phyloP scores from a whole-genome alignment of 257 asterid genomes.

The Solanum chmielewskii region DNA sequence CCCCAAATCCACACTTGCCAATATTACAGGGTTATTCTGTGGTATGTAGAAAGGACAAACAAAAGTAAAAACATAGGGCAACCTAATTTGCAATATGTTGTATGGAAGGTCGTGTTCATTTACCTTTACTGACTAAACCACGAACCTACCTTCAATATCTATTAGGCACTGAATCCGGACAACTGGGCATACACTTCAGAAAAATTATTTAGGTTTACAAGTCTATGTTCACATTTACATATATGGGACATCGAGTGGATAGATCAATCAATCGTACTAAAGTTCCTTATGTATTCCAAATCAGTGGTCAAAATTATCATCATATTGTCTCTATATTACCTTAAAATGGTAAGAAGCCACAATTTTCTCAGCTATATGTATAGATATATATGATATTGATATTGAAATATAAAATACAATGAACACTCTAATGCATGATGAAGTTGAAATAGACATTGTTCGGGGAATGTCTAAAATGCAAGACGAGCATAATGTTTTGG shows the following conservation, averaged over 20 bases:
- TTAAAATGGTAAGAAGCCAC: neutral
- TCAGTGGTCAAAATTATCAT: neutral
- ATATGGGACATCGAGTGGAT: neutral
- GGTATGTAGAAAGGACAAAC: neutral
- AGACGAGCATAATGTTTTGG: neutral
- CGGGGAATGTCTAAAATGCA: neutral
- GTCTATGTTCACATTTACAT: neutral
- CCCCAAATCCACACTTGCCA: neutral
- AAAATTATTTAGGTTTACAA: neutral
- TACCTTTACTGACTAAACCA: neutral
- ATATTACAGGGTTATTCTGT: neutral
- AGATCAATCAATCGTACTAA: neutral
- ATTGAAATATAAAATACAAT: neutral
- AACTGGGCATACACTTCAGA: neutral
- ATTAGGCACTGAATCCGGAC: neutral
- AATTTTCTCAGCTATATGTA: neutral
- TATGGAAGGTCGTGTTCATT: neutral
- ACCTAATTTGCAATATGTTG: neutral
- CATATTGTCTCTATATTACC: neutral
- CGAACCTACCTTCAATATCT: neutral
- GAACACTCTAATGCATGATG: neutral
- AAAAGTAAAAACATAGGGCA: neutral
- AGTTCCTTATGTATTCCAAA: neutral
- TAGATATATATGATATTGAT: neutral
- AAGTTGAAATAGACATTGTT: neutral